Base-by-base conservation (phyloP, 2,329 filamentous ascomycete species). In the Cladosporium halotolerans region DNA sequence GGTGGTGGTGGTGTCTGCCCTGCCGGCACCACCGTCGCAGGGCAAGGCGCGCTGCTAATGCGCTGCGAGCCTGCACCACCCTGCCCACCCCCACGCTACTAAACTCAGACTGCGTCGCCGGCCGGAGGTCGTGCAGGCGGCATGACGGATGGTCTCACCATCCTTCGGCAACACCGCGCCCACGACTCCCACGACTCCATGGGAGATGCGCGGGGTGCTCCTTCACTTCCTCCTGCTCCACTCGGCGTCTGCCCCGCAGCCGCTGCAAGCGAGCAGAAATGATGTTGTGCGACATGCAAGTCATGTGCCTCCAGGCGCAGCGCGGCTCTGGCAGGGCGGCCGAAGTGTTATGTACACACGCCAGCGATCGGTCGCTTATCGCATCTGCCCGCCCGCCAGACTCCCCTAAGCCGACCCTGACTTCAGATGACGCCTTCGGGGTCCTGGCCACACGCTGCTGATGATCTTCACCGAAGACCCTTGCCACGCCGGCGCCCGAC, bases 261-360 rank as follows among this genome's bases (percentile, higher is more conserved):
- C 48, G 48, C 48, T 51, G 48, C 48, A 51, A 38, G 31, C 48
- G 48, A 51, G 48, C 43, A 51, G 48, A 51, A 28, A 43, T 28
- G 18, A 50, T 16, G 40, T n/a, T 39, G 33, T 44, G 32, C 32
- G 18, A 38, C 48, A 51, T 51, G 48, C 48, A 43, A 44, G 39
- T 44, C 39, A 51, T 34, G 48, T 38, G 39, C 6, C 19, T 19
- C 23, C 23, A 28, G 23, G 23, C n/a, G 23, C 23, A 28, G 23
- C 23, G 34, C 10, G 34, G 34, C 34, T 38, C 18, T 49, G 46
- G 23, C 40, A 16, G 48, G 23, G 23, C 23, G 23, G 23, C 23
- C 23, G 23, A 28, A 5, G 23, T 28, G 23, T 28, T 28, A 4
- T 28, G 23, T 28, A 28, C 23, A 28, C 23, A 5, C 23, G 23